A percentile compares a stretch with the other conserved stretches of the same genome.
Evolutionary conservation across 129 eudicot species (phyloP).

Genomic region (Ambrosia artemisiifolia): DNA sequence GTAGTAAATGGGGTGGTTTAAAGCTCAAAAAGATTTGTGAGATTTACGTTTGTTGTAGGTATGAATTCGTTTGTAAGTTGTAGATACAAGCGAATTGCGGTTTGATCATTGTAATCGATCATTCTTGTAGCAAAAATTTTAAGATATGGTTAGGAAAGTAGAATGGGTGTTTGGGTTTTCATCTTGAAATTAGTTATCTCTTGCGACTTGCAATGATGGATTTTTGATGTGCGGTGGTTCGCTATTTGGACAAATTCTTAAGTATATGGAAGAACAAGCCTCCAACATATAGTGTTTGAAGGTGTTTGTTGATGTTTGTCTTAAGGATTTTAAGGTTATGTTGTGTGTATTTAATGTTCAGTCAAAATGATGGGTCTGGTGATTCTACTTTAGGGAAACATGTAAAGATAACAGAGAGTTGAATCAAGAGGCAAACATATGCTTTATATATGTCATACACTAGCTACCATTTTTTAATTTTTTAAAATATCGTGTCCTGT

Average conservation of each 20-base stretch:
- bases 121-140: slow-evolving; percentile 11
- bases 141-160: background rate
- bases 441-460: too few species aligned
- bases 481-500: too few species aligned
- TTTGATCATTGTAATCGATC: slow-evolving; percentile 14
- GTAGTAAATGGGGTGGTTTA: slow-evolving; percentile 18
- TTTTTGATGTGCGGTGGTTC: background rate
- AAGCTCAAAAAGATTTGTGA: slow-evolving; percentile 3
- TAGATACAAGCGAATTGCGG: slow-evolving; percentile 32
- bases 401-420: too few species aligned
- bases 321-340: too few species aligned
- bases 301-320: too few species aligned
- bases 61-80: slow-evolving; percentile 31
- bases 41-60: slow-evolving; percentile 22
- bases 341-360: too few species aligned
- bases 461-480: too few species aligned
- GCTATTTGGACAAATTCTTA: background rate
- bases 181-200: background rate
- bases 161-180: background rate
- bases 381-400: too few species aligned
- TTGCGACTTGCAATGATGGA: too few species aligned
- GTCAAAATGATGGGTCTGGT: too few species aligned
- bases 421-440: too few species aligned
- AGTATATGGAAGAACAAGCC: background rate
- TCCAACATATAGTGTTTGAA: too few species aligned